Percentiles rank a stretch among this genome's conserved stretches.
Evolutionary conservation across 257 asterid genomes (phyloP).

Genomic region (Paraleonurus japonicus): DNA sequence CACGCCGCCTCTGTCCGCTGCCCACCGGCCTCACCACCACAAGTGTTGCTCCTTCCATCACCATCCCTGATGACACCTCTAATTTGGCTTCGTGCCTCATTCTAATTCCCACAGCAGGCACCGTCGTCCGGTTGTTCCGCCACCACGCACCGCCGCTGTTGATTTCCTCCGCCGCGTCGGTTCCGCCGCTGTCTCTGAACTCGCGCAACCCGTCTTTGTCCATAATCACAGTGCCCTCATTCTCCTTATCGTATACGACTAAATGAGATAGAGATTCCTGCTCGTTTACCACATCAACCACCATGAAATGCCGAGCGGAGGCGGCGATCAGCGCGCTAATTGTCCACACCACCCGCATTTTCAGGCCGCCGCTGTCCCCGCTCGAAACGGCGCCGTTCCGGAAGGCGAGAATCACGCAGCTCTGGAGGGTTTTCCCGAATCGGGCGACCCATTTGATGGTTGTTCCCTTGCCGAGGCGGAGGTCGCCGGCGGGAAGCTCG

Average conservation of each 20-base stretch:
- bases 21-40: constrained; percentile 52
- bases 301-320: constrained; percentile 61
- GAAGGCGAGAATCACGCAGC: constrained; percentile 58
- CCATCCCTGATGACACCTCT: constrained; percentile 45
- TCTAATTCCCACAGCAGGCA: constrained; percentile 63
- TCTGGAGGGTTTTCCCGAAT: constrained; percentile 49
- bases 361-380: constrained; percentile 37
- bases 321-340: constrained; percentile 65
- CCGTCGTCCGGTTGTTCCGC: constrained; percentile 53
- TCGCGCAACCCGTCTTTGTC: constrained; percentile 52
- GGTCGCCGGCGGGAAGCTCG: constrained; percentile 63
- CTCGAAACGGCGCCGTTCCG: constrained; percentile 18
- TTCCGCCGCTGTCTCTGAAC: constrained; percentile 31
- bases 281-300: constrained; percentile 50
- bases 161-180: constrained; percentile 33
- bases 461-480: constrained; percentile 48
- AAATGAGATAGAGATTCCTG: constrained; percentile 40
- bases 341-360: constrained; percentile 69
- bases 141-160: constrained; percentile 43
- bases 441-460: constrained; percentile 53
- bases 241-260: constrained; percentile 49
- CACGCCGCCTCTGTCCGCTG: constrained; percentile 25
- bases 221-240: constrained; percentile 49
- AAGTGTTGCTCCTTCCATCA: constrained; percentile 57
- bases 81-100: constrained; percentile 55